Conservation (phyloP, 2,329 filamentous ascomycete genomes). For the Coniochaeta pulveracea region DNA sequence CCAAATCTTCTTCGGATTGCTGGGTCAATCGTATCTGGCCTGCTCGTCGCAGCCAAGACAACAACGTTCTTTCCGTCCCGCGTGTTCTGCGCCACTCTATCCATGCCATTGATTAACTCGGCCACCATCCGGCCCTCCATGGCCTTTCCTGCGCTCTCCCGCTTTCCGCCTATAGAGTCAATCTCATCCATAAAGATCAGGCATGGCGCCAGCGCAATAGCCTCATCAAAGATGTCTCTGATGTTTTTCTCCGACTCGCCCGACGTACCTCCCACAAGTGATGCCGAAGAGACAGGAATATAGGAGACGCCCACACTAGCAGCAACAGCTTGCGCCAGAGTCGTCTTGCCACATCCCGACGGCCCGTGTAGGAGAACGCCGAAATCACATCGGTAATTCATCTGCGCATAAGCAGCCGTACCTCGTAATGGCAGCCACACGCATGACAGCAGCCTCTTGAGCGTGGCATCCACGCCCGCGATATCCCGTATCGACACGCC, state of each 20-base stretch:
- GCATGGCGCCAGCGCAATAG: conserved; percentile 74
- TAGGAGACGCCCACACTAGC: conserved; percentile 66
- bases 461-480: conserved; percentile 64
- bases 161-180: conserved; percentile 80
- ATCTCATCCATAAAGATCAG: conserved; percentile 89
- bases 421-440: conserved; percentile 62
- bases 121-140: conserved; percentile 83
- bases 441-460: conserved; percentile 56
- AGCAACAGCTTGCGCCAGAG: conserved; percentile 71
- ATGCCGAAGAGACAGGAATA: conserved; percentile 71
- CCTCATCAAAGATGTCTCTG: conserved; percentile 77
- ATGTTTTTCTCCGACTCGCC: conserved; percentile 84
- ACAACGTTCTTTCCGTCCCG: conserved; percentile 69
- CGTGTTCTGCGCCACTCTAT: conserved; percentile 62
- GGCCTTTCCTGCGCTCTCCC: conserved; percentile 72
- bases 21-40: conserved; percentile 76
- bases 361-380: conserved; percentile 74
- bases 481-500: conserved; percentile 60
- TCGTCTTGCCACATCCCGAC: conserved; percentile 78
- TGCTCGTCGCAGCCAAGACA: conserved; percentile 83
- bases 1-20: conserved; percentile 64
- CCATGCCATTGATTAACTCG: conserved; percentile 79
- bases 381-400: conserved; percentile 58
- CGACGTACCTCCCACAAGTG: conserved; percentile 76
- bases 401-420: conserved; percentile 52